Evolutionary conservation across 306 rosid genomes (phyloP).

Genomic region (Gastrolobium bilobum): DNA sequence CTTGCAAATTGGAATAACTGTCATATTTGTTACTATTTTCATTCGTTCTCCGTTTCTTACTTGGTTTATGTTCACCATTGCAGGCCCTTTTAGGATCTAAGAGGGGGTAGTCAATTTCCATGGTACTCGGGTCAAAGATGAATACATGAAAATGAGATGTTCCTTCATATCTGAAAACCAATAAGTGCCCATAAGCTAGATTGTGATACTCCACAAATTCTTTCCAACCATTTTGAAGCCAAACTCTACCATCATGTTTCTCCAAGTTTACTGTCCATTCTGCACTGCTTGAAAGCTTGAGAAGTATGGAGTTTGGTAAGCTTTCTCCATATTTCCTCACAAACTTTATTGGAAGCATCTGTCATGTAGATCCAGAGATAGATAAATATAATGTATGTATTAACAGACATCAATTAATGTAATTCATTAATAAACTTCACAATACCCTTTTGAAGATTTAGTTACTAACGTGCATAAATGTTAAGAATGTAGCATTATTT

Average conservation of each 20-base stretch:
- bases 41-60: background rate
- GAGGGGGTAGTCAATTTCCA: conserved; percentile 44
- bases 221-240: conserved; percentile 55
- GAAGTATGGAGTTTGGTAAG: conserved; percentile 33
- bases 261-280: conserved; percentile 51
- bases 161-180: conserved; percentile 47
- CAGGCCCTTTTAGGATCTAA: conserved; percentile 1
- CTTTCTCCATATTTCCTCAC: conserved; percentile 43
- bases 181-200: conserved; percentile 37
- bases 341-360: conserved; percentile 50
- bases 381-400: background rate
- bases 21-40: background rate
- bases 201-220: conserved; percentile 46
- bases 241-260: conserved; percentile 40
- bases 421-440: conserved; percentile 4
- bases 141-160: conserved; percentile 1
- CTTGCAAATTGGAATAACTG: background rate
- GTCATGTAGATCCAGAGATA: conserved; percentile 11
- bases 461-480: background rate
- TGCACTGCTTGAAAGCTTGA: conserved; percentile 50
- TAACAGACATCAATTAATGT: background rate
- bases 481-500: background rate
- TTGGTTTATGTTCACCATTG: background rate
- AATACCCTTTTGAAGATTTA: background rate
- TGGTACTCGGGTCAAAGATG: conserved; percentile 4